Base-by-base conservation (phyloP, 2,329 filamentous ascomycete species). In the Teratosphaeriaceae sp. region DNA sequence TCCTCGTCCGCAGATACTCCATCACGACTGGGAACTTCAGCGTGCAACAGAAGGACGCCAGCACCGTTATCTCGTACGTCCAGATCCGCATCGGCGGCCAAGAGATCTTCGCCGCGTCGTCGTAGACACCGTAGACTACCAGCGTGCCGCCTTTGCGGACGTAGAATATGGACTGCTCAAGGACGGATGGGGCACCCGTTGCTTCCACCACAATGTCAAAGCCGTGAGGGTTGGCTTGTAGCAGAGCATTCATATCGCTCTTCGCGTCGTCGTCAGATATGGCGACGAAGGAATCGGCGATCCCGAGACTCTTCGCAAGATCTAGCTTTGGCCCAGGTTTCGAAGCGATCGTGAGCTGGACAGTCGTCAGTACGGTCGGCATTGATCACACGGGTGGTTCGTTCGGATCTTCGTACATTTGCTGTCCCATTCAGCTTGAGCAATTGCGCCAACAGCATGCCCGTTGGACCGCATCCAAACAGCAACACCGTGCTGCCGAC, bases 131-230 rank as follows among this genome's bases (percentile, higher is more conserved):
- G 51, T 85, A 86, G 47, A 84, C 80, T 33, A 85, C 78, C 23
- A 86, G 69, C 61, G 82, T 85, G 43, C 83, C 82, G 31, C 82
- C 82, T 40, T 82, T 75, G 36, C 80, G 78, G 52, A 84, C 79
- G 59, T 84, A 86, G 65, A 85, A 72, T 62, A 87, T 84, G 21
- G 80, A 71, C 55, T 82, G 76, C 59, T 86, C 82, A 2, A 87
- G 73, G 38, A 87, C 80, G 63, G 78, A 79, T 35, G 77, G 70
- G 40, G 75, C 82, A 15, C 83, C 83, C 11, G 82, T 85, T 26
- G 82, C 82, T 67, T 85, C 80, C 18, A 84, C 74, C 19, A 84
- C 80, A 49, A 85, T 79, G 52, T 87, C 82, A 58, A 87, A 87
- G 3, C 83, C 83, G 55, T 85, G 79, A 0, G 82, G 81, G 62